A percentile compares a stretch with the other conserved stretches of the same genome.
Evolutionary conservation across 2,329 filamentous ascomycete genomes (phyloP).

Genomic region (Apiospora marii): DNA sequence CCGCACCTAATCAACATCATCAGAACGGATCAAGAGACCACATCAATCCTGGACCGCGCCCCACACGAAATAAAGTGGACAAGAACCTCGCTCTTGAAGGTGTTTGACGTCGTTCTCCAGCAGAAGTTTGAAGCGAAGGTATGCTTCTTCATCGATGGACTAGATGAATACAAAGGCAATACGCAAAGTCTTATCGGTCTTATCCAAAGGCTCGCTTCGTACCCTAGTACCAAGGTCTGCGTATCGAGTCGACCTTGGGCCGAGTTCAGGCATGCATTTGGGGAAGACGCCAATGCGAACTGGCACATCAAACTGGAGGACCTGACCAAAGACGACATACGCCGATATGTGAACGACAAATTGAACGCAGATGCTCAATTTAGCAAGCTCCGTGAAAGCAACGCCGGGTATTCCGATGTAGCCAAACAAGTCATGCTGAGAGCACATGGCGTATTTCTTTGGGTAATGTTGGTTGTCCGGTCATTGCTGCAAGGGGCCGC

Average conservation of each 20-base stretch:
- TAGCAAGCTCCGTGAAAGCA: neutral
- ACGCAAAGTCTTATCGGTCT: neutral
- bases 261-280: neutral
- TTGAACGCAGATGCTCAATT: neutral
- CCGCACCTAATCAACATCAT: neutral
- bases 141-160: conserved; percentile 28
- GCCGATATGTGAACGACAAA: neutral
- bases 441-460: neutral
- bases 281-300: neutral
- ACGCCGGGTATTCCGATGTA: neutral
- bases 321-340: neutral
- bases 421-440: neutral
- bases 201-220: neutral
- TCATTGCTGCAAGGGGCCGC: neutral
- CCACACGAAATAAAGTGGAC: neutral
- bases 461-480: neutral
- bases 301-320: neutral
- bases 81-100: neutral
- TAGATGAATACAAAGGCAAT: conserved; percentile 23
- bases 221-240: conserved; percentile 1
- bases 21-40: neutral
- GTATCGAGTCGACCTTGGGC: conserved; percentile 13
- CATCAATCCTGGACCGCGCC: neutral
- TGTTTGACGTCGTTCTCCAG: neutral
- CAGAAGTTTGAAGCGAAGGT: neutral